Evolutionary conservation across 2,329 filamentous ascomycete species (phyloP).

Genomic region (Lachnellula occidentalis): DNA sequence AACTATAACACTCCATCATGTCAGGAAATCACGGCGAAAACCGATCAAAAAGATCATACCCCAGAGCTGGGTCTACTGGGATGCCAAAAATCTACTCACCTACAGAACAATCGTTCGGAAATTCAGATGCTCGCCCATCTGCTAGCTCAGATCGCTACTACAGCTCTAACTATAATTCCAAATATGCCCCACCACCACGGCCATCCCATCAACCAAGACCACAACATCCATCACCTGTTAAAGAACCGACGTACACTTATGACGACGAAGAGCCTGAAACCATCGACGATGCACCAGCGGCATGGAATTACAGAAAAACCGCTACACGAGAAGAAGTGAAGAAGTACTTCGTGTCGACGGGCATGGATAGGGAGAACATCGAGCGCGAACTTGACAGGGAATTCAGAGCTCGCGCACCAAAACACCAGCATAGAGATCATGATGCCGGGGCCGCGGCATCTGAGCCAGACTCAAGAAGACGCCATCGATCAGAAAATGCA

Average conservation of each 20-base stretch:
- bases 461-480: background rate
- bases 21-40: too few relatives aligned
- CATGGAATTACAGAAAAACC: constrained; percentile 5
- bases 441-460: too few relatives aligned
- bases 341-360: background rate
- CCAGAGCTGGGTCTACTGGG: too few relatives aligned
- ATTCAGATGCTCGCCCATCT: background rate
- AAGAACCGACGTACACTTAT: constrained; percentile 3
- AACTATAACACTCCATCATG: too few relatives aligned
- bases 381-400: constrained; percentile 1
- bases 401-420: constrained; percentile 4
- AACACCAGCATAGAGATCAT: background rate
- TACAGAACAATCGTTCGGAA: background rate
- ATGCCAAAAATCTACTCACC: background rate
- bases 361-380: background rate
- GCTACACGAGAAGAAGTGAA: background rate
- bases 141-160: background rate
- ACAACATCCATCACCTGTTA: background rate
- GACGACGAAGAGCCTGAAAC: constrained; percentile 10
- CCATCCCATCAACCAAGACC: background rate
- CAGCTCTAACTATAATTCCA: background rate
- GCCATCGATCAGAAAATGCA: background rate
- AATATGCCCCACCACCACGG: background rate
- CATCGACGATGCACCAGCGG: constrained; percentile 1
- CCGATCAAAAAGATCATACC: background rate